These are phyloP conservation scores for Eragrostis tef DNA, from an alignment of 202 grass and related monocot genomes.

Conservation along the genomic window DNA sequence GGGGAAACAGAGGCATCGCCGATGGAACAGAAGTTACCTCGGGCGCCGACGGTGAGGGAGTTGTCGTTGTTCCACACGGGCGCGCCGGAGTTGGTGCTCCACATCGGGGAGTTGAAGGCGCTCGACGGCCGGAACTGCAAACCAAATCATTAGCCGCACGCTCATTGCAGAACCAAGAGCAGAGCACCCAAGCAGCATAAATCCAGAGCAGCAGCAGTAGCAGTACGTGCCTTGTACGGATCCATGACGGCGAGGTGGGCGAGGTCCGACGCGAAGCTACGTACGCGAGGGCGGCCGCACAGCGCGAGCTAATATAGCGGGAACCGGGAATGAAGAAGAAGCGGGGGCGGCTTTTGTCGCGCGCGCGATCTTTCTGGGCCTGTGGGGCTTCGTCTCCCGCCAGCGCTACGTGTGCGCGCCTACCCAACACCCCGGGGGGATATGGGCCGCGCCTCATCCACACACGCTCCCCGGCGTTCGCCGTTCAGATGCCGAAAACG, in stretches of 20 bases:
- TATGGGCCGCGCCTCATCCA: conserved; percentile 47
- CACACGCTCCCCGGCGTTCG: conserved; percentile 39
- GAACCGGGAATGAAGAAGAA: conserved; percentile 10
- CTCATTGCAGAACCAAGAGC: neutral
- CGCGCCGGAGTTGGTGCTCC: conserved; percentile 97
- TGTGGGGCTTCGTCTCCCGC: neutral
- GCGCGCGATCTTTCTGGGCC: conserved; percentile 44
- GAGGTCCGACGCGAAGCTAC: neutral
- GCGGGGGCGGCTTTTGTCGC: neutral
- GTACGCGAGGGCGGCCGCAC: conserved; percentile 23
- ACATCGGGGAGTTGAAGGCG: conserved; percentile 65
- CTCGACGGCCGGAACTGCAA: conserved; percentile 84
- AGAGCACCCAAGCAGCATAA: neutral
- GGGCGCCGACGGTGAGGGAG: conserved; percentile 79
- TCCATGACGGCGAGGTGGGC: conserved; percentile 62
- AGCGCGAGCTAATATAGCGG: neutral
- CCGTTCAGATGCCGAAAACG: conserved; percentile 39
- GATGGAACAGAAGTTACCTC: conserved; percentile 51
- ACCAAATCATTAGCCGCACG: neutral
- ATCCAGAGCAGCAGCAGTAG: neutral
- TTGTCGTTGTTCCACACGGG: conserved; percentile 97
- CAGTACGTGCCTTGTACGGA: conserved; percentile 55
- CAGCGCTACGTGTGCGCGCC: conserved; percentile 32
- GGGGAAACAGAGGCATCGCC: neutral
- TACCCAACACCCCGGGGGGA: too few species aligned